These are phyloP conservation scores for Closterium sp. DNA, from an alignment of 139 green algal genomes.

Conservation along the genomic window DNA sequence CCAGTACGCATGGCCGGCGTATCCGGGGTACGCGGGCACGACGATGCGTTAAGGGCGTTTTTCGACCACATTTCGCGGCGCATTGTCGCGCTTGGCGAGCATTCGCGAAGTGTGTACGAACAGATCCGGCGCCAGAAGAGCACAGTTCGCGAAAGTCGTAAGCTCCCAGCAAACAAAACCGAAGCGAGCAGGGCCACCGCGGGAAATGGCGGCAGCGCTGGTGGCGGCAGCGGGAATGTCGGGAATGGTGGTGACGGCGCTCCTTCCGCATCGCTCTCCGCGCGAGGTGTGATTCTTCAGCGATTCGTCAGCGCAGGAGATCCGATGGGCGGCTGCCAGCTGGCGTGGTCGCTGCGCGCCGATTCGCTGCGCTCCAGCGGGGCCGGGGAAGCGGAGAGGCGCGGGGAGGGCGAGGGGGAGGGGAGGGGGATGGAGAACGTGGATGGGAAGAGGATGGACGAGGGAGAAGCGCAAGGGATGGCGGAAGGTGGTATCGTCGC, in stretches of 20 bases:
- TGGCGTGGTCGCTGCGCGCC: neutral
- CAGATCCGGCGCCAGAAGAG: neutral
- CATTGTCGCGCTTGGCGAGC: neutral
- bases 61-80: neutral
- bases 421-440: neutral
- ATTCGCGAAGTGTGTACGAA: neutral
- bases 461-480: neutral
- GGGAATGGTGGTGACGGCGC: neutral
- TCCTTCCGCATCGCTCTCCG: neutral
- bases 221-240: neutral
- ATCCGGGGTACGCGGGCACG: neutral
- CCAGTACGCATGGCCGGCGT: neutral
- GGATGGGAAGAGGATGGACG: neutral
- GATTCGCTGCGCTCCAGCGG: neutral
- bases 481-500: neutral
- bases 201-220: neutral
- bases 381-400: neutral
- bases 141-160: neutral
- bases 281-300: neutral
- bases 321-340: neutral
- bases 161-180: too few species aligned
- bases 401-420: neutral
- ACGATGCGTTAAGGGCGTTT: neutral
- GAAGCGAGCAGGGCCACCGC: neutral
- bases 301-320: neutral